Evolutionary conservation across 2,329 filamentous ascomycete species (phyloP).

Genomic region (Alternaria incomplexa): DNA sequence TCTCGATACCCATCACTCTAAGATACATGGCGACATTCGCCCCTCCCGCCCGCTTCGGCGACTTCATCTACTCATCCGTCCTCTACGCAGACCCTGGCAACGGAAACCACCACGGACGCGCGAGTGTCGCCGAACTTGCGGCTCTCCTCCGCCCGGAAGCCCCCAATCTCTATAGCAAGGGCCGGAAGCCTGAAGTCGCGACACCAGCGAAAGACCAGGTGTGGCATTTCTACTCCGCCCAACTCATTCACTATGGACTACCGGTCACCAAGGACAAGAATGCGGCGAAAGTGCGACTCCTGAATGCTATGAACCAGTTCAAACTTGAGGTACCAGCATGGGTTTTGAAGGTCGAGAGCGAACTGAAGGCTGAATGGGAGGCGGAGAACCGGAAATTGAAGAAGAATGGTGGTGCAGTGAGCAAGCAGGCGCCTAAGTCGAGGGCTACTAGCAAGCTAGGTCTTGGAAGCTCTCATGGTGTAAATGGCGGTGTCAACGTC

Average conservation of each 20-base stretch:
- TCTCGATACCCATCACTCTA: background rate
- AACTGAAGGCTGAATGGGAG: conserved; percentile 65
- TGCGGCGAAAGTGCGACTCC: conserved; percentile 63
- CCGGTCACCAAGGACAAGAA: conserved; percentile 63
- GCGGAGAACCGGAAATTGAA: conserved; percentile 59
- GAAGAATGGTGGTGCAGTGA: conserved; percentile 9
- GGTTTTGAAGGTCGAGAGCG: conserved; percentile 58
- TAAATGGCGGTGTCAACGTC: conserved; percentile 13
- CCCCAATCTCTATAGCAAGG: conserved; percentile 17
- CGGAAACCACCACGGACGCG: conserved; percentile 39
- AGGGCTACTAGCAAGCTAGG: background rate
- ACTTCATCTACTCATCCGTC: conserved; percentile 38
- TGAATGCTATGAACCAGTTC: conserved; percentile 61
- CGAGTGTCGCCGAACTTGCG: conserved; percentile 37
- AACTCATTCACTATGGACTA: conserved; percentile 68
- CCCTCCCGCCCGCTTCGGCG: conserved; percentile 31
- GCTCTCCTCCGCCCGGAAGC: conserved; percentile 37
- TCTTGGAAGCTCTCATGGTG: background rate
- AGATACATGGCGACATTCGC: conserved; percentile 31
- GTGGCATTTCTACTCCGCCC: conserved; percentile 67
- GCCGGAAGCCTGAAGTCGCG: conserved; percentile 2
- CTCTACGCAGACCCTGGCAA: conserved; percentile 42
- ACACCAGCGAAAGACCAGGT: conserved; percentile 55
- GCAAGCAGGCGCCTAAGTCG: background rate
- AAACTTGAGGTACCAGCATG: conserved; percentile 57